Evolutionary conservation across 768 basidiomycete genomes (phyloP).

Genomic region (Mycena vitilis): DNA sequence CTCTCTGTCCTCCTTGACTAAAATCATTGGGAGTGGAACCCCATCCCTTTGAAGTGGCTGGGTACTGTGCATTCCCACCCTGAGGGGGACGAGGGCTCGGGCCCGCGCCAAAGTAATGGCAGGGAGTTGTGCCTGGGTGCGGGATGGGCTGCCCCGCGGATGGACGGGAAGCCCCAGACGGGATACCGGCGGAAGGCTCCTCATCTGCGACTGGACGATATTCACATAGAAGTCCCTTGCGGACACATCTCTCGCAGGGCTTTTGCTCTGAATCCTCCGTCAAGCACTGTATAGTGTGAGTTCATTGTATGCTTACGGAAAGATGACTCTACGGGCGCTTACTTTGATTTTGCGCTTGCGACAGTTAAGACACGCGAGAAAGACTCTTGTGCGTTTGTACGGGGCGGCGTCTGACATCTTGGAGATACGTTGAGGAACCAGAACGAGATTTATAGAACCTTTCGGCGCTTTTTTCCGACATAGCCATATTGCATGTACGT

Average conservation of each 20-base stretch:
- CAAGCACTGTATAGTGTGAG: background rate
- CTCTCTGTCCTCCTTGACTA: background rate
- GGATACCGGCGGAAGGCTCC: background rate
- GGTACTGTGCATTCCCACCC: background rate
- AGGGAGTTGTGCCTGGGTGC: no score
- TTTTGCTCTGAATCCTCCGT: background rate
- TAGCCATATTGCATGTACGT: no score
- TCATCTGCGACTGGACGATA: constrained; percentile 1
- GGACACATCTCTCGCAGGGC: constrained; percentile 6
- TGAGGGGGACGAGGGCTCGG: background rate
- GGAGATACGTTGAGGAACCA: background rate
- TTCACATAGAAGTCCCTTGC: constrained; percentile 10
- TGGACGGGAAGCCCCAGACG: background rate
- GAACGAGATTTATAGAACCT: background rate
- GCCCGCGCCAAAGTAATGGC: background rate
- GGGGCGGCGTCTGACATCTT: constrained; percentile 4
- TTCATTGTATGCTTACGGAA: background rate
- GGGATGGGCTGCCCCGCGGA: background rate
- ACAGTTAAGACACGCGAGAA: constrained; percentile 3
- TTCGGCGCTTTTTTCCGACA: background rate
- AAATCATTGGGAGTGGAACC: background rate
- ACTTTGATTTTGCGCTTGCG: constrained; percentile 6
- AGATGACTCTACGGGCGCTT: background rate
- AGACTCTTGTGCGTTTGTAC: constrained; percentile 13
- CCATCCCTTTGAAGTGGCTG: background rate